Evolutionary conservation across 768 basidiomycete genomes (phyloP), one percentile per base, ranked within the genome.

Genomic region (Tephrocybe sp.): DNA sequence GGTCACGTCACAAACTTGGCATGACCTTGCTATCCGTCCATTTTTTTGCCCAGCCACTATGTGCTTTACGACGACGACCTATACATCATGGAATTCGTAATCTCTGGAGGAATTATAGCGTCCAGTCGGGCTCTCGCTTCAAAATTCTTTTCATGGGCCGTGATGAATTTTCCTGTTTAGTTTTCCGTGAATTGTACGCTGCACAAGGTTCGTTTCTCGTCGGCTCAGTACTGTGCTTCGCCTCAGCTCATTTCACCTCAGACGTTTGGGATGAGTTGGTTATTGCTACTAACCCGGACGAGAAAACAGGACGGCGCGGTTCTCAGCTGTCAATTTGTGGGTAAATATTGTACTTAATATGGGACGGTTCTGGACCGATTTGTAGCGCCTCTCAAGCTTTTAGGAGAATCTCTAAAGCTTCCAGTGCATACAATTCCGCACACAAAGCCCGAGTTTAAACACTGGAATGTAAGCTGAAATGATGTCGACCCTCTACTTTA

Each of bases 101-200:
- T 20, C 5, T 13, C 19, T n/a, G 14, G 33, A 45, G 51, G 20
- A 14, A 16, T 31, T 47, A 44, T 40, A 39, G 40, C 38, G 30
- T 48, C 19, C 42, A 17, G 8, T 10, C 47, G 33, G 16, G 26
- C 20, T 35, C 57, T 17, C 72, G 72, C 4, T 87, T 91, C 63
- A 78, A 83, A n/a, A 79, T 97, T 36, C 75, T 97, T 5, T 96
- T 92, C 66, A 80, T 92, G 63, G 94, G 94, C 45, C 87, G 91
- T 14, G 93, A 95, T 64, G 80, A 84, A 60, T 96, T 96, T 66
- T 96, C 93, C 1, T 87, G 87, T 61, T 67, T 71, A 6, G 83
- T 92, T 2, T 76, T 97, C 43, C 67, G 78, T 45, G 74, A 85
- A 49, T 66, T 96, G 1, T 69, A 87, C 49, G 60, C 68, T 13